Conservation (phyloP, 129 eudicot species). For the Smallanthus sonchifolius region DNA sequence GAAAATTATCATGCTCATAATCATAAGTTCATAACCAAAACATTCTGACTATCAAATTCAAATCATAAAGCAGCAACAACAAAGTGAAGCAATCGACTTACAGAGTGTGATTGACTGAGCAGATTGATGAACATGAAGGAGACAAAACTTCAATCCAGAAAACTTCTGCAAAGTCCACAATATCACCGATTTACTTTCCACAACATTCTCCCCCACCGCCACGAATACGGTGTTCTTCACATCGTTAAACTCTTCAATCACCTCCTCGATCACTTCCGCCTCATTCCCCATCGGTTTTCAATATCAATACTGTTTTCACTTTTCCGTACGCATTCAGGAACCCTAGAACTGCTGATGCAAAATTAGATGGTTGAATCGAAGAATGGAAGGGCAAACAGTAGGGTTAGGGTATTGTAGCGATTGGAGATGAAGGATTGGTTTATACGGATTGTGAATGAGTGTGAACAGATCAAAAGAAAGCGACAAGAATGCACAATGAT, state of each 20-base stretch:
- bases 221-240: constrained; percentile 43
- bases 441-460: not conserved
- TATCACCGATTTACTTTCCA: constrained; percentile 47
- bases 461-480: not conserved
- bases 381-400: not conserved
- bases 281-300: constrained; percentile 47
- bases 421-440: not conserved
- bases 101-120: constrained; percentile 35
- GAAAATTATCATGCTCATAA: not conserved
- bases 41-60: not conserved
- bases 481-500: not conserved
- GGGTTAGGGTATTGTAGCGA: not conserved
- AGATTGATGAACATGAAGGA: constrained; percentile 66
- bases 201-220: constrained; percentile 63
- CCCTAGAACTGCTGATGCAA: not conserved
- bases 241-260: constrained; percentile 27
- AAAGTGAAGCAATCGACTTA: constrained; percentile 23
- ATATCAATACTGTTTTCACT: not conserved
- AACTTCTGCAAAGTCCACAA: constrained; percentile 47
- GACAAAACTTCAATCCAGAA: constrained; percentile 42
- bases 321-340: not conserved
- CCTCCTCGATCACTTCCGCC: constrained; percentile 25
- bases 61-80: not conserved
- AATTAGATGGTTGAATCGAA: not conserved
- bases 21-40: not conserved